Evolutionary conservation across 768 basidiomycete genomes (phyloP).

Genomic region (Baorangia bicolor): DNA sequence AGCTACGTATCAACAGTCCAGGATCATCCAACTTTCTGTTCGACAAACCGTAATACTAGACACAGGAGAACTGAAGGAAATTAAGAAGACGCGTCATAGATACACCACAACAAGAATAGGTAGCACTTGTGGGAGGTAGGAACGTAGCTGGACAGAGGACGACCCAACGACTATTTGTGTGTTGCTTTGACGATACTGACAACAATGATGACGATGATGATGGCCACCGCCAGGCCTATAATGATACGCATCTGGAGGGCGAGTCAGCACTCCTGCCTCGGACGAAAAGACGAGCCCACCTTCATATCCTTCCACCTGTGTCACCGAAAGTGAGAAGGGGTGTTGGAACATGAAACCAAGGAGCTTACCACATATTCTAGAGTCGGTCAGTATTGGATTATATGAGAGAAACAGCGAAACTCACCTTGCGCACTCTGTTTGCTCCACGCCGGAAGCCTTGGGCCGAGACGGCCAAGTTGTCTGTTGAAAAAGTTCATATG

Average conservation of each 20-base stretch:
- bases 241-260: conserved; percentile 87
- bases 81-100: conserved; percentile 41
- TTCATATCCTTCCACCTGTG: conserved; percentile 97
- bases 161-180: conserved; percentile 37
- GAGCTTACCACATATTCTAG: conserved; percentile 88
- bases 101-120: conserved; percentile 40
- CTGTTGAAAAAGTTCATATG: conserved; percentile 39
- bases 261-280: conserved; percentile 8
- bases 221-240: conserved; percentile 83
- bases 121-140: conserved; percentile 13
- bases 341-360: background rate
- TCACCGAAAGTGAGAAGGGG: conserved; percentile 8
- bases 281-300: conserved; percentile 41
- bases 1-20: conserved; percentile 28
- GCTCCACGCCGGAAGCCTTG: conserved; percentile 98
- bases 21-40: conserved; percentile 13
- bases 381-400: conserved; percentile 8
- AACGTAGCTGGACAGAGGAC: background rate
- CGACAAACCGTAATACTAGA: conserved; percentile 15
- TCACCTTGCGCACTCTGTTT: conserved; percentile 93
- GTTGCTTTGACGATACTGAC: conserved; percentile 92
- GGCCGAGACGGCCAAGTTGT: conserved; percentile 96
- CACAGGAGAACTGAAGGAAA: conserved; percentile 25
- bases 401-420: background rate
- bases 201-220: conserved; percentile 94